These are phyloP conservation scores for Tetrapyrgos nigripes DNA, from an alignment of 1,284 basidiomycete species.

Conservation along the genomic window DNA sequence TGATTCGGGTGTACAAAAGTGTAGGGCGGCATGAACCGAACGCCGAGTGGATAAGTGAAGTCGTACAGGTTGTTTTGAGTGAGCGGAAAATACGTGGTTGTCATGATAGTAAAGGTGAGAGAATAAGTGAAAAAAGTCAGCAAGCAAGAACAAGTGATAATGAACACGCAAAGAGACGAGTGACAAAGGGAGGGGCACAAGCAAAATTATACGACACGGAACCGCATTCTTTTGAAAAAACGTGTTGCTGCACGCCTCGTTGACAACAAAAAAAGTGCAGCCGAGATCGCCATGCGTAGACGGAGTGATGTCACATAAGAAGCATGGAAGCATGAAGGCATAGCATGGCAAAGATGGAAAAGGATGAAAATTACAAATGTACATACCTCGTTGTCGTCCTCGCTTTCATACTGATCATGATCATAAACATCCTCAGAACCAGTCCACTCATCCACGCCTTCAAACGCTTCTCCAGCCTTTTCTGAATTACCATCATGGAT, in stretches of 20 bases:
- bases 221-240: no score
- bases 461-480: conserved; percentile 27
- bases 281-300: no score
- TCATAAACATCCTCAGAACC: conserved; percentile 71
- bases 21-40: no score
- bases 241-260: conserved; percentile 45
- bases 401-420: conserved; percentile 50
- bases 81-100: no score
- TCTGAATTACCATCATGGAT: neutral
- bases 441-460: conserved; percentile 75
- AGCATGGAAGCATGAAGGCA: neutral
- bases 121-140: conserved; percentile 7
- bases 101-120: no score
- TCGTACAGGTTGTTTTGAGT: no score
- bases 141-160: conserved; percentile 17
- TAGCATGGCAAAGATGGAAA: neutral
- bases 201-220: conserved; percentile 10
- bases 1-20: no score
- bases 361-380: conserved; percentile 21
- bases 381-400: conserved; percentile 48
- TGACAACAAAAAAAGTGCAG: neutral
- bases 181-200: neutral
- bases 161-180: no score
- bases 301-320: neutral
- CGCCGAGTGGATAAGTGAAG: no score